phyloP scores from a whole-genome alignment of 2,329 filamentous ascomycete genomes.

The Geosmithia morbida region DNA sequence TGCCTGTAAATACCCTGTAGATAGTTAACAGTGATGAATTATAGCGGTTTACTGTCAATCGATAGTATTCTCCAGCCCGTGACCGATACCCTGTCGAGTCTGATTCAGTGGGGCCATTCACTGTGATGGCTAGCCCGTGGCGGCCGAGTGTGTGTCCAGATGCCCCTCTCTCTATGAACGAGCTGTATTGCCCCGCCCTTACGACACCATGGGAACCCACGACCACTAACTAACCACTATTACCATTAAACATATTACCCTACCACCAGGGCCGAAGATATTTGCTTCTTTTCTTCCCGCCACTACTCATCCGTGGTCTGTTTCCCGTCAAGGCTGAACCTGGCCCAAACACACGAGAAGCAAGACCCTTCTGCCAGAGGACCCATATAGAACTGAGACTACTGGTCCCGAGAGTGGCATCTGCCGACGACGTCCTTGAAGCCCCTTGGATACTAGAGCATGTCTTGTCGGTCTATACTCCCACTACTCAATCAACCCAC shows the following conservation, averaged over 20 bases:
- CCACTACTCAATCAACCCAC: slow-evolving; percentile 7
- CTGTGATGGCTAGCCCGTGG: background rate
- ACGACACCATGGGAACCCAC: background rate
- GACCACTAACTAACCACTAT: background rate
- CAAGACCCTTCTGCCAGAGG: too few species aligned
- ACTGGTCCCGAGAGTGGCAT: slow-evolving; percentile 1
- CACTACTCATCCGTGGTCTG: background rate
- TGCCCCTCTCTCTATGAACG: background rate
- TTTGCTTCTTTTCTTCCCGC: background rate
- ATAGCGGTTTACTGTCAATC: too few species aligned
- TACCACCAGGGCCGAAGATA: background rate
- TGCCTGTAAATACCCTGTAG: background rate
- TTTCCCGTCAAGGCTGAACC: too few species aligned
- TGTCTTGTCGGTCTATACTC: slow-evolving; percentile 6
- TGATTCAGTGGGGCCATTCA: background rate
- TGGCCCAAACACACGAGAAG: too few species aligned
- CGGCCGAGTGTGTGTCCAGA: background rate
- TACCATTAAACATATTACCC: background rate
- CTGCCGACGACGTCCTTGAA: background rate
- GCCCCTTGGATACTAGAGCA: slow-evolving; percentile 4
- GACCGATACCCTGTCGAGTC: background rate
- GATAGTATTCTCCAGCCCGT: too few species aligned
- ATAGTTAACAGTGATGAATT: too few species aligned
- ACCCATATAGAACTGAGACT: too few species aligned
- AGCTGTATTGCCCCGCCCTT: background rate